phyloP scores from a whole-genome alignment of 2,329 filamentous ascomycete species.

The Penicillium sp. region DNA sequence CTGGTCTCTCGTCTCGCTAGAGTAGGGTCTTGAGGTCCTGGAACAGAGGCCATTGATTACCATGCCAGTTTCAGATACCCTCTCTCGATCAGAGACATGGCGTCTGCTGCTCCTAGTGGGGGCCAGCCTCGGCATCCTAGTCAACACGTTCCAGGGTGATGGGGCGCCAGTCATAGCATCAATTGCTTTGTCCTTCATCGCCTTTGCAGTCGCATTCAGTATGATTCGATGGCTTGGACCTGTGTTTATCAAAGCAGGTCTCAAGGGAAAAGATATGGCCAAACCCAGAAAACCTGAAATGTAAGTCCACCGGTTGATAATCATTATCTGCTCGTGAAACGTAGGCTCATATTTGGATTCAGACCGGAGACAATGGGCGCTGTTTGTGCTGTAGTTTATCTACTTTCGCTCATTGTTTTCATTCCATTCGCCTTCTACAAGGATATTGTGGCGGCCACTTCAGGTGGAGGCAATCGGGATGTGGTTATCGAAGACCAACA shows the following conservation, averaged over 20 bases:
- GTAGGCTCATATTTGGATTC: slow-evolving; percentile 14
- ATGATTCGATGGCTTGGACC: slow-evolving; percentile 93
- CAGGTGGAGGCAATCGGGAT: slow-evolving; percentile 88
- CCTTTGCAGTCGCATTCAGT: slow-evolving; percentile 78
- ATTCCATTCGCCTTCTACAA: slow-evolving; percentile 98
- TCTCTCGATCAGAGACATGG: slow-evolving; percentile 58
- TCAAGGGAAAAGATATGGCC: slow-evolving; percentile 87
- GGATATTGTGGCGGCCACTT: slow-evolving; percentile 93
- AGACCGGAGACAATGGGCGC: slow-evolving; percentile 95
- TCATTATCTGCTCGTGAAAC: not conserved
- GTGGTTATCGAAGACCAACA: slow-evolving; percentile 73
- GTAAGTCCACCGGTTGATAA: slow-evolving; percentile 46
- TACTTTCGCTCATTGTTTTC: slow-evolving; percentile 85
- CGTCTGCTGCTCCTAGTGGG: slow-evolving; percentile 65
- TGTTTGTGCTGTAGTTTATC: slow-evolving; percentile 87
- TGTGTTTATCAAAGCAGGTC: slow-evolving; percentile 81
- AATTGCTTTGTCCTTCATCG: slow-evolving; percentile 80
- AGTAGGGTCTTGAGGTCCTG: not conserved
- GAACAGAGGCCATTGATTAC: slow-evolving; percentile 3
- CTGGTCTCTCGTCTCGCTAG: not conserved
- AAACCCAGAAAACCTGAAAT: slow-evolving; percentile 76
- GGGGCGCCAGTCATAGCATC: slow-evolving; percentile 89
- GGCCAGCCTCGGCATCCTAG: slow-evolving; percentile 70
- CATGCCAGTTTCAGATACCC: slow-evolving; percentile 41
- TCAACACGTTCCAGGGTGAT: slow-evolving; percentile 78